phyloP scores from a whole-genome alignment of 2,329 filamentous ascomycete genomes.

The Fusarium goolgardi region DNA sequence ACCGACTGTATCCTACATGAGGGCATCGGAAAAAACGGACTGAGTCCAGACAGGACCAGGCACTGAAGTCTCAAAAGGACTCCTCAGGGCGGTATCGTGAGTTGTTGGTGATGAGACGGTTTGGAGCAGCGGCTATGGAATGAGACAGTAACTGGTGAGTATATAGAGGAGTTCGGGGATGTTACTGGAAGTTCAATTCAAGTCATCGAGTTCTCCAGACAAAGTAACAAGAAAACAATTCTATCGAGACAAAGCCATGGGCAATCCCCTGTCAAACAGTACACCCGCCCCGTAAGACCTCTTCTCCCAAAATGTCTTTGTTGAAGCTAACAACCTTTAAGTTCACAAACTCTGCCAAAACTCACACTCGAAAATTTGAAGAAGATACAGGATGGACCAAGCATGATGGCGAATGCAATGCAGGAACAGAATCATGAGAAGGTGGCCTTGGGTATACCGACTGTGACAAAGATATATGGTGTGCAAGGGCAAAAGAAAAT shows the following conservation, averaged over 20 bases:
- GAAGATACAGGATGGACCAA: rapidly evolving
- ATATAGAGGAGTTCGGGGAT: not conserved
- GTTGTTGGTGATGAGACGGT: not conserved
- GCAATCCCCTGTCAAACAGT: not conserved
- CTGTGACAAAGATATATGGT: not conserved
- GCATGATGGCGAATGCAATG: rapidly evolving
- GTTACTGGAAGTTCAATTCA: rapidly evolving
- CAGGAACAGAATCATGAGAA: not conserved
- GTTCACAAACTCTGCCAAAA: not conserved
- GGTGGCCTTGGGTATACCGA: not conserved
- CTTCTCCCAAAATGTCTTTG: rapidly evolving
- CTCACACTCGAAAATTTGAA: not conserved
- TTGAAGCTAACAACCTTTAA: not conserved
- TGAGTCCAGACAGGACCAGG: rapidly evolving
- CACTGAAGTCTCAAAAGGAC: rapidly evolving
- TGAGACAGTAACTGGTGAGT: rapidly evolving
- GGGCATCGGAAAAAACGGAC: not conserved
- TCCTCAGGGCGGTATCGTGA: not conserved
- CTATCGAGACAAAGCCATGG: not conserved
- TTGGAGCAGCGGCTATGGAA: not conserved
- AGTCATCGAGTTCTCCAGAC: not conserved
- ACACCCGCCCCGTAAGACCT: not conserved
- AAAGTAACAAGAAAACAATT: not conserved
- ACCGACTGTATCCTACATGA: not conserved
- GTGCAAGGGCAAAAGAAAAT: not conserved